Percentiles rank a stretch among this genome's conserved stretches.
These are phyloP conservation scores for Climacium dendroides DNA, from an alignment of 225 moss, liverwort and hornwort genomes.

Conservation along the genomic window DNA sequence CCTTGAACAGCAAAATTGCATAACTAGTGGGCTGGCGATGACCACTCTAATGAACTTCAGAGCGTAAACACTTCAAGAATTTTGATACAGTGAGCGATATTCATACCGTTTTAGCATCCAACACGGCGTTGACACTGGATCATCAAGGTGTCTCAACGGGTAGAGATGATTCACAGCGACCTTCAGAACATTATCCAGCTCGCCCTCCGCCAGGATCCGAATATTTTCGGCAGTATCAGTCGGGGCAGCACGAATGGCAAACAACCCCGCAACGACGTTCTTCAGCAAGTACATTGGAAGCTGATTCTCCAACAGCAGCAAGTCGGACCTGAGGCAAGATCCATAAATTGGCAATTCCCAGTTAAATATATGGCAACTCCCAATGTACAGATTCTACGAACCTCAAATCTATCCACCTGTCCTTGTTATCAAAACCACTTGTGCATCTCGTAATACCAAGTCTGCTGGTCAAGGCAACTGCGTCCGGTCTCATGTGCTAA, in stretches of 20 bases:
- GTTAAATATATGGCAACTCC: neutral
- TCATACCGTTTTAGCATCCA: neutral
- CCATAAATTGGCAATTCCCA: no score
- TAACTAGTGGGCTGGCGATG: neutral
- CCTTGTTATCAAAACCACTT: neutral
- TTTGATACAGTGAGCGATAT: neutral
- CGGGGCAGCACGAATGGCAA: neutral
- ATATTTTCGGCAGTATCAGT: neutral
- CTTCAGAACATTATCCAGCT: neutral
- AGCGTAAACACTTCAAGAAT: neutral
- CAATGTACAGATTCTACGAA: neutral
- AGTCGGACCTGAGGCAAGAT: neutral
- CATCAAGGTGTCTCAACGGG: neutral
- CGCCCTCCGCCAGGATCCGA: neutral
- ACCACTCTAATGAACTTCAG: neutral
- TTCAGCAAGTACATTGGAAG: conserved; percentile 12
- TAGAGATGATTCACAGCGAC: neutral
- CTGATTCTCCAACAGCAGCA: conserved; percentile 19
- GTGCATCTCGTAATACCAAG: neutral
- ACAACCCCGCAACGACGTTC: neutral
- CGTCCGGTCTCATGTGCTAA: neutral
- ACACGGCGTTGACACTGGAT: neutral
- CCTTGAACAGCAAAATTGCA: neutral
- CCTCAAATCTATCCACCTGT: neutral
- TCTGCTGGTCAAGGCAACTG: no score